These are phyloP conservation scores for Punica granatum DNA, from an alignment of 345 rosid species.

Conservation along the genomic window DNA sequence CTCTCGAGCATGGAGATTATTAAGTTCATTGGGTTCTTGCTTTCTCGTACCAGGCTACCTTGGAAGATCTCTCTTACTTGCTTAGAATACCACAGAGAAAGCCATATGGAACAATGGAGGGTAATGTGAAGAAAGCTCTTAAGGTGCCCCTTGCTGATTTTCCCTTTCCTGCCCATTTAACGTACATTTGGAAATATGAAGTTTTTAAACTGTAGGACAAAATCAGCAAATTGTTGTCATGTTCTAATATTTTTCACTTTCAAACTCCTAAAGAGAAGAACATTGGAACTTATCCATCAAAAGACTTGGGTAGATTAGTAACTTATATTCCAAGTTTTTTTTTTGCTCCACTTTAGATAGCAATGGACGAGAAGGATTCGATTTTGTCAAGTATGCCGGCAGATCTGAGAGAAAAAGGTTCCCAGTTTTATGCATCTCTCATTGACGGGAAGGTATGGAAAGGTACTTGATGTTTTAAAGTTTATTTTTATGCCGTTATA, in stretches of 20 bases:
- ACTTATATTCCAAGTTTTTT: too few relatives aligned
- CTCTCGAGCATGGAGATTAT: background rate
- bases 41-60: conserved; percentile 43
- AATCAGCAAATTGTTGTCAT: too few relatives aligned
- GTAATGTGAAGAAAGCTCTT: conserved; percentile 85
- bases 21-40: conserved; percentile 14
- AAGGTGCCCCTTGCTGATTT: conserved; percentile 33
- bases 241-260: background rate
- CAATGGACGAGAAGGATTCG: conserved; percentile 60
- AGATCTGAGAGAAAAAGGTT: conserved; percentile 66
- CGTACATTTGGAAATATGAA: too few relatives aligned
- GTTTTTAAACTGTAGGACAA: too few relatives aligned
- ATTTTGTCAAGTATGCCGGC: conserved; percentile 70
- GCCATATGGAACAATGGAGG: conserved; percentile 95
- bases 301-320: background rate
- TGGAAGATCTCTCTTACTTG: conserved; percentile 88
- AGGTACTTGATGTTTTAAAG: conserved; percentile 5
- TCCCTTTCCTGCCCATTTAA: background rate
- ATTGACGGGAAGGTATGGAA: conserved; percentile 65
- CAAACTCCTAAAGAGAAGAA: background rate
- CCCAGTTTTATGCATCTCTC: conserved; percentile 53
- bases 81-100: conserved; percentile 93
- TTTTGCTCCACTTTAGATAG: conserved; percentile 42
- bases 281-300: background rate
- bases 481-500: background rate